Conservation (phyloP, 2,329 filamentous ascomycete species). For the Nemania bipapillata region DNA sequence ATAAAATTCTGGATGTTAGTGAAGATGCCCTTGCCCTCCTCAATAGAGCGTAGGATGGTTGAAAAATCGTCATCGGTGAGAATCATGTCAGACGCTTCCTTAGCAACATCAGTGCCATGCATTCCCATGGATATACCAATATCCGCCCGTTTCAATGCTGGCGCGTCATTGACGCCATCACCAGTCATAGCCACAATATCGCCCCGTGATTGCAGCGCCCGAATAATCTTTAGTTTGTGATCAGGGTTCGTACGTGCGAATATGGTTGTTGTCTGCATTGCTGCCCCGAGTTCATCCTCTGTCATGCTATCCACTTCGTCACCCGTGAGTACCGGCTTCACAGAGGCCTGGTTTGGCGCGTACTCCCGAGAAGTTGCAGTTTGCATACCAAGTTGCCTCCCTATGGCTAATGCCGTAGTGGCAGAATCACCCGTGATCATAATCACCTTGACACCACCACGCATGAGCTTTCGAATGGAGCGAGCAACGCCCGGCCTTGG, state of each 20-base stretch:
- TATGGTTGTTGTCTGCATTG: conserved; percentile 88
- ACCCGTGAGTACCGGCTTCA: conserved; percentile 81
- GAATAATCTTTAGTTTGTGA: conserved; percentile 97
- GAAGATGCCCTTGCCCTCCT: conserved; percentile 99
- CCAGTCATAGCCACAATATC: conserved; percentile 99
- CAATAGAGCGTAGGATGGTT: conserved; percentile 92
- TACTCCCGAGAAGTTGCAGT: conserved; percentile 68
- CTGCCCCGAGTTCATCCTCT: conserved; percentile 82
- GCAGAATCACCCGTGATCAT: conserved; percentile 99
- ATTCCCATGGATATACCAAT: conserved; percentile 98
- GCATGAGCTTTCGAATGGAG: conserved; percentile 88
- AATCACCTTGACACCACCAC: conserved; percentile 94
- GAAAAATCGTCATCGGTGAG: conserved; percentile 89
- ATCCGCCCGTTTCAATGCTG: conserved; percentile 94
- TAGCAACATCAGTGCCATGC: conserved; percentile 94
- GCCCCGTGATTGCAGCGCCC: conserved; percentile 87
- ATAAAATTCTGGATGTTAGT: conserved; percentile 99
- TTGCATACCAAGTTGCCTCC: conserved; percentile 92
- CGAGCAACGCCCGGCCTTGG: conserved; percentile 89
- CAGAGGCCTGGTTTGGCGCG: conserved; percentile 65
- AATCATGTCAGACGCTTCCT: conserved; percentile 95
- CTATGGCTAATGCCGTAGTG: conserved; percentile 92
- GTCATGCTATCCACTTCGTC: conserved; percentile 95
- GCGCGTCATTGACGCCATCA: conserved; percentile 97
- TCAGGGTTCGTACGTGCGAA: conserved; percentile 97